Percentiles rank a stretch among this genome's conserved stretches.
Evolutionary conservation across 345 rosid species (phyloP).

Genomic region (Hibiscus syriacus): DNA sequence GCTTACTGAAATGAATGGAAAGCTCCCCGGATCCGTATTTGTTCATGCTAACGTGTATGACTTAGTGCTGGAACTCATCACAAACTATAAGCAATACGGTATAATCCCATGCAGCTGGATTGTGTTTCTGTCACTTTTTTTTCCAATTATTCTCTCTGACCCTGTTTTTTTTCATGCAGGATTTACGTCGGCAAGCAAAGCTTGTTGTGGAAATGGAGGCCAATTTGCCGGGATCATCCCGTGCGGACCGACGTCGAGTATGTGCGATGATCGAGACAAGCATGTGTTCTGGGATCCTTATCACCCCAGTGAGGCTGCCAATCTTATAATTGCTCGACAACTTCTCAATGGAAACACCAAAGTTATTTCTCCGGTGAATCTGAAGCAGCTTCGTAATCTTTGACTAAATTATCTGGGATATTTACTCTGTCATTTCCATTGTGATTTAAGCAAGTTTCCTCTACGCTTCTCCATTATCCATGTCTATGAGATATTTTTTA

Average conservation of each 20-base stretch:
- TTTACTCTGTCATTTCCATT: neutral
- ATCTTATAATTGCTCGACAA: constrained; percentile 53
- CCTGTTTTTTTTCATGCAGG: neutral
- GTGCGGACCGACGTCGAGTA: constrained; percentile 66
- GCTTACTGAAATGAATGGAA: constrained; percentile 43
- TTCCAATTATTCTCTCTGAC: neutral
- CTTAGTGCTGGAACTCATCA: constrained; percentile 78
- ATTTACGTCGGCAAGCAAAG: constrained; percentile 42
- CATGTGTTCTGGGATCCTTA: constrained; percentile 90
- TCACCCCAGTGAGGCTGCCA: constrained; percentile 85
- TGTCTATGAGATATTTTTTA: neutral
- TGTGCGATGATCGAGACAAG: constrained; percentile 56
- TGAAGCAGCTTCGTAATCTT: constrained; percentile 49
- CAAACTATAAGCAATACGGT: constrained; percentile 73
- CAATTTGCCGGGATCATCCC: constrained; percentile 84
- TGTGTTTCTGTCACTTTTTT: neutral
- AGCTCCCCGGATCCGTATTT: constrained; percentile 58
- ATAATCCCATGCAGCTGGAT: neutral
- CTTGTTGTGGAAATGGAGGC: constrained; percentile 82
- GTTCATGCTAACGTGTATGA: constrained; percentile 75
- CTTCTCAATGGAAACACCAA: constrained; percentile 17
- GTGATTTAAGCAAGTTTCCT: neutral
- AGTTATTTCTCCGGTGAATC: constrained; percentile 1
- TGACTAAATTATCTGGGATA: constrained; percentile 10
- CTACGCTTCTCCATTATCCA: neutral